Base-by-base conservation (phyloP, 164 flowering plant species). In the Sedum album region DNA sequence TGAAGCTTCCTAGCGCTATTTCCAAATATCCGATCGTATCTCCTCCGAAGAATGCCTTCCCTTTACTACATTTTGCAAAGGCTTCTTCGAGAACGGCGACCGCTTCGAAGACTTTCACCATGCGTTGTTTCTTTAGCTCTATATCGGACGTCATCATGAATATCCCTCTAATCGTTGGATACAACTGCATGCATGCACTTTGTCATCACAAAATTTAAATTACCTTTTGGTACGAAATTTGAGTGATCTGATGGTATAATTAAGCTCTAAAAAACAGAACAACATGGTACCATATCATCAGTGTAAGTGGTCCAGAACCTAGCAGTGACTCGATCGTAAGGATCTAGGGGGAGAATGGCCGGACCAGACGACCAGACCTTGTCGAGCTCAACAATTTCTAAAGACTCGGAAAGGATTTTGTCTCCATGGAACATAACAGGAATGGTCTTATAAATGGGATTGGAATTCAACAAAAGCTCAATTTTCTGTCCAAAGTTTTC, bases 261-360 rank as follows among this genome's bases (percentile, higher is more conserved):
- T 6, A 6, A 10, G 6, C 41, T 6, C 41, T 38, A 38, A 38
- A 38, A 38, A 38, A 38, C 41, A 38, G 41, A 38, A 10, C 41
- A 38, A 38, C 6, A 38, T 38, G 8, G 41, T 51, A 17, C 6
- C 15, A 82, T 82, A 0, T 84, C 84, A 44, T 87, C 91, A 2
- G 85, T 33, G 68, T 82, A 89, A 25, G 82, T 73, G 6, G 82
- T 85, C 91, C 96, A 89, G 53, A 89, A 89, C 8, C 90, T 80
- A 11, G 82, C 82, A n/a, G 66, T 71, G 76, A 88, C 86, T 0
- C 88, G 84, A 60, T 83, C 88, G 46, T 83, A 85, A 9, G 88
- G 81, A 62, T 87, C 85, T 8, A 81, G 73, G 28, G n/a, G n/a
- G n/a, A n/a, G n/a, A n/a, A n/a, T n/a, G n/a, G n/a, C n/a, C n/a